Conservation (phyloP, 176 grass and related monocot species). For the Rhipidocladum racemiflorum region DNA sequence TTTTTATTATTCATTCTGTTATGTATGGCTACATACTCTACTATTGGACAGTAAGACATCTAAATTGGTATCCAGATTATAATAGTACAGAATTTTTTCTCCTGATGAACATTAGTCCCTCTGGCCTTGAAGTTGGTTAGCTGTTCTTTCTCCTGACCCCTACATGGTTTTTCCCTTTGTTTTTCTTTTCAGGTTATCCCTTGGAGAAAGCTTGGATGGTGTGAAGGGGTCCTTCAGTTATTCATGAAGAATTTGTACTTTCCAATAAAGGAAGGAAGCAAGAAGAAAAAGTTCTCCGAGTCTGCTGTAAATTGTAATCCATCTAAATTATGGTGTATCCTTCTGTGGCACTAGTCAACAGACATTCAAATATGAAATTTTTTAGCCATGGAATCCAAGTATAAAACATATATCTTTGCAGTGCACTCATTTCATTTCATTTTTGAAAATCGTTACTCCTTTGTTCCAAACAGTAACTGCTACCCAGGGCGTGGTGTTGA, state of each 20-base stretch:
- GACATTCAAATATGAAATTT: not conserved
- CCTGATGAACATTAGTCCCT: not conserved
- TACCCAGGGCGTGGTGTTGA: not conserved
- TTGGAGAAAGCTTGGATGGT: constrained; percentile 81
- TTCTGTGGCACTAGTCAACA: not conserved
- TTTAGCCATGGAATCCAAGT: not conserved
- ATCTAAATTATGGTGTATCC: not conserved
- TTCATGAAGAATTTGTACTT: constrained; percentile 26
- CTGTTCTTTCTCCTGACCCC: not conserved
- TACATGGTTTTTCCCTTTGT: not conserved
- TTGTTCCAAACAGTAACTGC: not conserved
- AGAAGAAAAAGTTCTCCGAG: not conserved
- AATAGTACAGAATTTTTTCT: not conserved
- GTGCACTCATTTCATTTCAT: not conserved
- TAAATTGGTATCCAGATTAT: not conserved
- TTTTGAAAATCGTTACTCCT: not conserved
- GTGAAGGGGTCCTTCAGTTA: constrained; percentile 70
- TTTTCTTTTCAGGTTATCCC: constrained; percentile 45
- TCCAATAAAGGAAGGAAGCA: not conserved
- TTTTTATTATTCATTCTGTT: constrained; percentile 19
- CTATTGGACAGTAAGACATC: not conserved
- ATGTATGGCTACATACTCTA: not conserved
- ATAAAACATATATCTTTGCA: not conserved
- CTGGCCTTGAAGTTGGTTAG: not conserved
- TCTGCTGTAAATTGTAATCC: not conserved